phyloP scores from a whole-genome alignment of 176 grass and related monocot species.

The Rhipidocladum racemiflorum region DNA sequence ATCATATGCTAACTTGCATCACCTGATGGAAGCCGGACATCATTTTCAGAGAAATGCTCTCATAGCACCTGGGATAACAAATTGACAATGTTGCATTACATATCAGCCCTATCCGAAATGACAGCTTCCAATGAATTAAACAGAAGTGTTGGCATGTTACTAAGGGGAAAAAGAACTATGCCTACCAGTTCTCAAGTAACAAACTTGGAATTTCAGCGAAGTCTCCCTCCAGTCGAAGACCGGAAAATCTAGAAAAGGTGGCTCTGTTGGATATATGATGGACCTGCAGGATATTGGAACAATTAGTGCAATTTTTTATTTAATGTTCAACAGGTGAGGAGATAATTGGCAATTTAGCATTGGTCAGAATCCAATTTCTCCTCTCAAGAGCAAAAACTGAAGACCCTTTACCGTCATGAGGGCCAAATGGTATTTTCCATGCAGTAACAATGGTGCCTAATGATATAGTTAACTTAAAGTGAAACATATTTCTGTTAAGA shows the following conservation, averaged over 20 bases:
- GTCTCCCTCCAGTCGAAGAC: conserved; percentile 69
- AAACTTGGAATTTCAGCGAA: conserved; percentile 85
- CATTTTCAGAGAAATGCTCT: conserved; percentile 89
- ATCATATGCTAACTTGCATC: conserved; percentile 39
- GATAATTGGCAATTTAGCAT: conserved; percentile 14
- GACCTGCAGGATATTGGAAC: conserved; percentile 49
- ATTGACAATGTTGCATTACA: conserved; percentile 11
- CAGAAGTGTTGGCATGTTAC: background rate
- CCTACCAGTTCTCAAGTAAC: conserved; percentile 91
- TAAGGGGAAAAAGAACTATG: conserved; percentile 13
- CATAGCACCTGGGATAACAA: conserved; percentile 88
- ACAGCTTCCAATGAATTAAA: background rate
- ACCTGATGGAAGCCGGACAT: conserved; percentile 97
- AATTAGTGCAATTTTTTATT: conserved; percentile 16
- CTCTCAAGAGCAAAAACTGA: background rate
- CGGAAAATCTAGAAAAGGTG: conserved; percentile 81
- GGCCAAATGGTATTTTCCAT: background rate
- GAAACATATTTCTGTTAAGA: background rate
- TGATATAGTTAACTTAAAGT: background rate
- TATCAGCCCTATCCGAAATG: background rate
- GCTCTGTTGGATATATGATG: conserved; percentile 85
- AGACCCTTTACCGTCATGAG: background rate
- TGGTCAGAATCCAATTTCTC: background rate
- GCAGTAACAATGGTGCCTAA: background rate
- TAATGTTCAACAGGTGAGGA: background rate